These are phyloP conservation scores for Xylaria castorea DNA, from an alignment of 495 filamentous ascomycete species.

Conservation along the genomic window DNA sequence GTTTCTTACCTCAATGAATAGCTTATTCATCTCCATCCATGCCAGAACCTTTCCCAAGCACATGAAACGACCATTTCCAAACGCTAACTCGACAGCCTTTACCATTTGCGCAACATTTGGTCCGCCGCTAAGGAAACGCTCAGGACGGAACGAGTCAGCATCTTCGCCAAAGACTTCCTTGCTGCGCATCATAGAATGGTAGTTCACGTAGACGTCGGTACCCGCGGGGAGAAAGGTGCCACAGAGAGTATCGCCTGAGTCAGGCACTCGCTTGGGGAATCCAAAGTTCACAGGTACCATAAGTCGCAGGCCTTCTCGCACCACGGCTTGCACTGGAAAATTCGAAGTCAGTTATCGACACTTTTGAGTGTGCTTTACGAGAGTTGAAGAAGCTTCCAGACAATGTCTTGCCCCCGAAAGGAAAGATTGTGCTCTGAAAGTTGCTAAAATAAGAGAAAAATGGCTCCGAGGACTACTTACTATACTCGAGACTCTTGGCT, in stretches of 20 bases:
- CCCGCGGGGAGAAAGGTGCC: conserved; percentile 59
- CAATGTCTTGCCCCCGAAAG: not conserved
- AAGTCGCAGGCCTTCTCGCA: conserved; percentile 61
- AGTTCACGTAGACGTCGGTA: conserved; percentile 58
- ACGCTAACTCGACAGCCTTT: conserved; percentile 47
- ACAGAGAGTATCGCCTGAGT: conserved; percentile 57
- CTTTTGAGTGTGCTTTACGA: not conserved
- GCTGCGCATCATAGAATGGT: conserved; percentile 41
- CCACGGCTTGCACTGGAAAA: conserved; percentile 45
- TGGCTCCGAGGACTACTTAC: not conserved
- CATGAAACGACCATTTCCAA: conserved; percentile 51
- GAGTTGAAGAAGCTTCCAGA: not conserved
- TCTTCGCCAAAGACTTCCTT: conserved; percentile 57
- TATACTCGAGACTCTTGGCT: conserved; percentile 51
- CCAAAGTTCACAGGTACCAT: conserved; percentile 46
- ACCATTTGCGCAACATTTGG: conserved; percentile 47
- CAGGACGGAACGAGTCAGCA: conserved; percentile 58
- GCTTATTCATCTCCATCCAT: conserved; percentile 60
- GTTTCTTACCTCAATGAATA: conserved; percentile 57
- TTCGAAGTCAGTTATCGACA: not conserved
- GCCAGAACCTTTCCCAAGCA: conserved; percentile 56
- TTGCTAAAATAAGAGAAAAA: not conserved
- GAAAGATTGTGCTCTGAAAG: not conserved
- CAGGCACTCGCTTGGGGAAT: conserved; percentile 52
- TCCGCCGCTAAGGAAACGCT: conserved; percentile 57